Evolutionary conservation across 2,329 filamentous ascomycete genomes (phyloP), one percentile per base, ranked within the genome.

Genomic region (Fusarium drepaniforme): DNA sequence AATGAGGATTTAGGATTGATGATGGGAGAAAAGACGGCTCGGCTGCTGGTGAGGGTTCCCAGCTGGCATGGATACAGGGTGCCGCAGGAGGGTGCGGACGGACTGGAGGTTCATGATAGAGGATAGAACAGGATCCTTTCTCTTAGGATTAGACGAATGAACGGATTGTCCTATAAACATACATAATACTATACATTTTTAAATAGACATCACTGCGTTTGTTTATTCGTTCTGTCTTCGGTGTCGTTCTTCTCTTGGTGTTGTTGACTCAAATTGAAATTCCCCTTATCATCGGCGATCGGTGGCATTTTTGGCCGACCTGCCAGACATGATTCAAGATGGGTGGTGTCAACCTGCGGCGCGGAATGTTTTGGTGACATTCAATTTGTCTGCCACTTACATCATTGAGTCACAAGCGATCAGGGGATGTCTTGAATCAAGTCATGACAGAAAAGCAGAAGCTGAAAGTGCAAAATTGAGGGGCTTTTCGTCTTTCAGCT

Each of bases 61-160:
- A 74, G 74, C 70, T 33, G 72, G 77, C 68, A 76, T 72, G 71
- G 69, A 74, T 78, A 71, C 57, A 75, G 67, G 61, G 64, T 62
- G 66, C 46, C 67, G 73, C 73, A 57, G 59, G 56, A 61, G 75
- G 63, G 53, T 58, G 71, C 64, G 51, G 44, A 49, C 15, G 44
- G 33, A 35, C 33, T 35, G 33, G 51, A 59, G 71, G 67, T 66
- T 67, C 69, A 75, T 69, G 72, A 79, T 77, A 72, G 69, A 77
- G 71, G 75, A 77, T 79, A 79, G 77, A 79, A 67, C 68, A 70
- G 72, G 69, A 56, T 71, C 69, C 68, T 64, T 72, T 74, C 64
- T 72, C 66, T 72, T 70, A 75, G 67, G 70, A 77, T 77, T 77
- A 79, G 76, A 79, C 70, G 72, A 78, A 79, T 77, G 77, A 78